These are phyloP conservation scores for Umbelopsis isabellina DNA, from an alignment of 192 early-diverging fungal species.

Conservation along the genomic window DNA sequence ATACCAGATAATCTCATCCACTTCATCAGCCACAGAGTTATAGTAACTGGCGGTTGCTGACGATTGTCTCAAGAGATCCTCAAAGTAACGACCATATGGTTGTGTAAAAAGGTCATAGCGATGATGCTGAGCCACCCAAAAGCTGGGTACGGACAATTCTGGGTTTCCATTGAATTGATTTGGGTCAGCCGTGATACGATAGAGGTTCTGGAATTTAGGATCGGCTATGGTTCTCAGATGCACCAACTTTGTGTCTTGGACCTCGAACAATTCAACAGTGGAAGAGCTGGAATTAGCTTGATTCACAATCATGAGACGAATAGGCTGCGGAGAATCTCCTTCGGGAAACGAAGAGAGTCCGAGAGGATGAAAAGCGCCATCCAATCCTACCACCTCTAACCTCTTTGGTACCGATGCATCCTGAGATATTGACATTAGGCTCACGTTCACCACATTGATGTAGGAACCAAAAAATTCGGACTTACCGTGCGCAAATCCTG, in stretches of 20 bases:
- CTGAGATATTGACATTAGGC: background rate
- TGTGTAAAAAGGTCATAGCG: background rate
- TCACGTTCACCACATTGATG: too few species aligned
- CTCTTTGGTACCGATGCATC: background rate
- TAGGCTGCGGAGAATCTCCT: background rate
- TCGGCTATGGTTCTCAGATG: constrained; percentile 13
- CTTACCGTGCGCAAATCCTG: constrained; percentile 24
- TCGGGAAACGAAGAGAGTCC: constrained; percentile 12
- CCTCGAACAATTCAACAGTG: constrained; percentile 18
- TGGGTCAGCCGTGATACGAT: constrained; percentile 21
- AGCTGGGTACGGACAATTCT: background rate
- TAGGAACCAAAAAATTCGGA: too few species aligned
- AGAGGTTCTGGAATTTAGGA: background rate
- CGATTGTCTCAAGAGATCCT: constrained; percentile 4
- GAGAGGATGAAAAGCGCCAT: constrained; percentile 20
- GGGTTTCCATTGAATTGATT: background rate
- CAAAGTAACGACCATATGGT: background rate
- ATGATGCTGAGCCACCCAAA: constrained; percentile 20
- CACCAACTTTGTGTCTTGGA: background rate
- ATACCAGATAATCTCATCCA: constrained; percentile 5
- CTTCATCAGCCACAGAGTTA: background rate
- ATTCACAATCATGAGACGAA: constrained; percentile 20
- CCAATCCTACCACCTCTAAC: background rate
- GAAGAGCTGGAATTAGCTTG: constrained; percentile 16
- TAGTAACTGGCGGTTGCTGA: constrained; percentile 9